Percentiles rank a stretch among this genome's conserved stretches.
These are phyloP conservation scores for Rhynchospora tenuis DNA, from an alignment of 176 grass and related monocot genomes.

Conservation along the genomic window DNA sequence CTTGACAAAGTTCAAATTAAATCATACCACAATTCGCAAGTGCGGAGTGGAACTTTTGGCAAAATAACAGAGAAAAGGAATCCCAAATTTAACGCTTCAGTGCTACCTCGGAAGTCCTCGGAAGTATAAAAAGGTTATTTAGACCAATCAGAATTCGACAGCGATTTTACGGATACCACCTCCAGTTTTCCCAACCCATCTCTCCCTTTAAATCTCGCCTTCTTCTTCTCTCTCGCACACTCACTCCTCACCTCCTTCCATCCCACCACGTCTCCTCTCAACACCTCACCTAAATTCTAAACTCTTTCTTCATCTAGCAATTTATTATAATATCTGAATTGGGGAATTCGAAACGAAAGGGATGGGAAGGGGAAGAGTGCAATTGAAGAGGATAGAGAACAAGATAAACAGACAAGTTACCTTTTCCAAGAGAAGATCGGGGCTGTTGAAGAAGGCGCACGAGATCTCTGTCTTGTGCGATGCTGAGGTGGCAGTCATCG, in stretches of 20 bases:
- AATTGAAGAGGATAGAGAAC: slow-evolving; percentile 91
- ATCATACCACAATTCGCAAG: too few species aligned
- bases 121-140: not conserved
- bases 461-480: slow-evolving; percentile 88
- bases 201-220: slow-evolving; percentile 10
- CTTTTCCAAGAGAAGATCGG: slow-evolving; percentile 66
- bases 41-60: too few species aligned
- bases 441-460: slow-evolving; percentile 79
- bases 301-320: not conserved
- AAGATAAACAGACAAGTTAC: slow-evolving; percentile 79
- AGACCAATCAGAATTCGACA: slow-evolving; percentile 4
- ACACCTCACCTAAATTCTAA: not conserved
- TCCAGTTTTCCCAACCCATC: not conserved
- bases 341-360: not conserved
- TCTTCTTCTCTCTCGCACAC: not conserved
- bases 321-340: not conserved
- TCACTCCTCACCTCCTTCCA: not conserved
- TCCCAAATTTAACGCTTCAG: not conserved
- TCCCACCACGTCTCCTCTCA: not conserved
- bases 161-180: not conserved
- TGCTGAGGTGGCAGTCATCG: slow-evolving; percentile 59
- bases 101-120: not conserved
- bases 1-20: too few species aligned
- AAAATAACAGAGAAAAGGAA: not conserved
- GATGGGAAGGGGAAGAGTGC: slow-evolving; percentile 78